Evolutionary conservation across 2,329 filamentous ascomycete species (phyloP).

Genomic region (Cryoendolithus antarcticus): DNA sequence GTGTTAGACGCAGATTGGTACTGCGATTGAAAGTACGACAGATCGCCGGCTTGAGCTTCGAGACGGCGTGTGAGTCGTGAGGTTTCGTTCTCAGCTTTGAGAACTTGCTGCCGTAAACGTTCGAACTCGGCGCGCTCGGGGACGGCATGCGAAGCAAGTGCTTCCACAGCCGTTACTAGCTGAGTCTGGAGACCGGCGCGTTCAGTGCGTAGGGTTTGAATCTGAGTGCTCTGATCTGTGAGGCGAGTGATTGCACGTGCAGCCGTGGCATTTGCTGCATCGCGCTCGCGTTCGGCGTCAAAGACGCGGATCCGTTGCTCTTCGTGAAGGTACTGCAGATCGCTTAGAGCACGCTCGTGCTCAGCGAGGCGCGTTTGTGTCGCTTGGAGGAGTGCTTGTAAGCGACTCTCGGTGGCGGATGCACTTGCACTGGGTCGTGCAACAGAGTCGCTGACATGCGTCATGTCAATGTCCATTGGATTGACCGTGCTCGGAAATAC

Average conservation of each 20-base stretch:
- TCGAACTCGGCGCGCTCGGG: conserved; percentile 24
- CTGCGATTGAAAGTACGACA: conserved; percentile 44
- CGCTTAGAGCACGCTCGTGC: conserved; percentile 17
- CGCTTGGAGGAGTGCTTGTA: conserved; percentile 13
- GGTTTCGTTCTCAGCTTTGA: conserved; percentile 13
- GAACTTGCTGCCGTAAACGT: conserved; percentile 10
- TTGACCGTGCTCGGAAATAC: conserved; percentile 18
- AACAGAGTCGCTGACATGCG: conserved; percentile 32
- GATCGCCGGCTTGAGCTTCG: conserved; percentile 31
- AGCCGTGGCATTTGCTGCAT: conserved; percentile 14
- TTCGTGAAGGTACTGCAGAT: conserved; percentile 23
- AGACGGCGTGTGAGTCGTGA: conserved; percentile 20
- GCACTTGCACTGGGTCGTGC: conserved; percentile 14
- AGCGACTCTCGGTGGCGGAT: conserved; percentile 9
- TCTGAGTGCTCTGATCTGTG: conserved; percentile 5
- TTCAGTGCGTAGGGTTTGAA: conserved; percentile 13
- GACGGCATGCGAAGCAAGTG: conserved; percentile 16
- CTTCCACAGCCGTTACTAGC: conserved; percentile 17
- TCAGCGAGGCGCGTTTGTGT: conserved; percentile 16
- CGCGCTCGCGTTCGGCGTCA: conserved; percentile 14
- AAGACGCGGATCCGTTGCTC: conserved; percentile 18
- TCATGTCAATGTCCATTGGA: conserved; percentile 24
- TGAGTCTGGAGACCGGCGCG: conserved; percentile 16
- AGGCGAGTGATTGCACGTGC: conserved; percentile 12
- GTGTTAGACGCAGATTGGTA: conserved; percentile 48